Base-by-base conservation (phyloP, 352 stramenopile species). In the Globisporangium splendens region DNA sequence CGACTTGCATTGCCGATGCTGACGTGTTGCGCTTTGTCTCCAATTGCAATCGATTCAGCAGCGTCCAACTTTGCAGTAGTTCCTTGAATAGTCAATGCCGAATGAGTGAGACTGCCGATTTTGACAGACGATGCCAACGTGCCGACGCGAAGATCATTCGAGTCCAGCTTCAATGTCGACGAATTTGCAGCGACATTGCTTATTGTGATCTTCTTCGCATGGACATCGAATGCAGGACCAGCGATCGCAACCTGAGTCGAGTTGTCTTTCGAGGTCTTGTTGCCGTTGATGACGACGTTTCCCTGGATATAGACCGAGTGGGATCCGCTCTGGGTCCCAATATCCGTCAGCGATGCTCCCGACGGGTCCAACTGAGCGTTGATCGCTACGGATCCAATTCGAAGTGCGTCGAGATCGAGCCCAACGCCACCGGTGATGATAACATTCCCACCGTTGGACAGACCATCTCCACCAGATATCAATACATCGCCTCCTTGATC, bases 261-360 rank as follows among this genome's bases (percentile, higher is more conserved):
- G 47, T 79, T 77, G 28, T 83, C 62, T 14, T 46, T 59, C 11
- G 68, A 62, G 22, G 55, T 59, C 38, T 54, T 46, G 20, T 79
- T 72, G 15, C 59, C 54, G 44, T 91, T 93, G 44, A 93, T 72
- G 0, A 68, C 62, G 6, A 93, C 68, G 18, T 78, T 43, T 0
- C 81, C 81, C 24, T 88, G 68, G 42, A 91, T 52, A 2, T 72
- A 72, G 7, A 91, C 79, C n/a, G 65, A 24, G 43, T 91, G 81
- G 0, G 62, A 70, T 17, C 55, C 48, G 31, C 77, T 72, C 21
- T 86, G 69, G 4, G 73, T 81, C 35, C 81, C 81, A 38, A 91
- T 88, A 51, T 83, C 75, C 0, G 79, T 91, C 22, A 70, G 33
- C 7, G 81, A 91, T n/a, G 56, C 59, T 1, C 58, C 69, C 2